Evolutionary conservation across 148 eudicot species (phyloP), one percentile per base, ranked within the genome.

Genomic region (Dianthus caryophyllus): DNA sequence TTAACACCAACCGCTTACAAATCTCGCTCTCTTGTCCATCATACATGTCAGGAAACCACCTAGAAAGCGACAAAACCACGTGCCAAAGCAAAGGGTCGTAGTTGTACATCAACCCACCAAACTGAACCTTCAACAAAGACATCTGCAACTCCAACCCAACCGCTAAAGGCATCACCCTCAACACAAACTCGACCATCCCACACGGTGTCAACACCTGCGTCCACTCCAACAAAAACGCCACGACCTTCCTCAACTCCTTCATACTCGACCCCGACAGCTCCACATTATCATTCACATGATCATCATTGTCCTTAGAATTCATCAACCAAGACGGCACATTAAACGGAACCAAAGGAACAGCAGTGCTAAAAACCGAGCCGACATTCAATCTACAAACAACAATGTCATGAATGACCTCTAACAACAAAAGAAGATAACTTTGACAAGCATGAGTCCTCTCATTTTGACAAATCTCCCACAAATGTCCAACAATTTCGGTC

Each of bases 121-220:
- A 94, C 79, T 94, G 98, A 69, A 94, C 92, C 72, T 80, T 94
- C 84, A 94, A 77, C 81, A 94, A 77, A 0, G 98, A 88, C 10
- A 79, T 76, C 77, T 94, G 97, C 78, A 94, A 78, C 27, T 89
- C 97, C 59, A 94, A 75, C 18, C 75, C 88, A 70, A 67, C 79
- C 1, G 85, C 83, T 69, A 90, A 80, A 1, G 92, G 90, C 71
- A 85, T 71, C 58, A 88, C 75, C 79, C 81, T 49, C 1, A 76
- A 78, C 82, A 88, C 75, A 59, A 94, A 90, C 77, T 88, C 96
- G 68, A 83, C 53, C 83, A 86, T 65, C 64, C 97, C 97, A 71
- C 78, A 80, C 1, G 96, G 78, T 27, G 95, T 87, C 73, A 90
- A 78, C 64, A 78, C 71, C 20, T 82, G 87, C 0, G 96, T 80